Conservation (phyloP, 2,329 filamentous ascomycete genomes). For the Triangularia verruculosa region DNA sequence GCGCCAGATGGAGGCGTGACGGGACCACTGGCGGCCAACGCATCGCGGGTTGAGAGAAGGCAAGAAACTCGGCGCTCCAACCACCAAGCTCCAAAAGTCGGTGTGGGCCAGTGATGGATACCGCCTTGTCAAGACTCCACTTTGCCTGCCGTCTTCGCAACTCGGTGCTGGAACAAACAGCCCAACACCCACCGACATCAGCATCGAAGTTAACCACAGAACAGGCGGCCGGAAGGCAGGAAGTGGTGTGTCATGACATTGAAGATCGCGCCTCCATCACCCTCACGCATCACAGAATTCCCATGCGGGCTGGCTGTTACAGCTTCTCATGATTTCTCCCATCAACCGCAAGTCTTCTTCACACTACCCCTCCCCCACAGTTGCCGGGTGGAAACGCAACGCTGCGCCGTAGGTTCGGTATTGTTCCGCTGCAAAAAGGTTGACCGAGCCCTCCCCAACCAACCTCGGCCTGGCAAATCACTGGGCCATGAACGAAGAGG, state of each 20-base stretch:
- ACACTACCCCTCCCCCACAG: neutral
- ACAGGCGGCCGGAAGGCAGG: neutral
- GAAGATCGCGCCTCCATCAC: neutral
- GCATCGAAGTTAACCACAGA: neutral
- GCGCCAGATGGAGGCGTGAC: conserved; percentile 16
- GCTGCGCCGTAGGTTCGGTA: conserved; percentile 5
- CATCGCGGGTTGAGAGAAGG: conserved; percentile 9
- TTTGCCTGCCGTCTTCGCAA: conserved; percentile 10
- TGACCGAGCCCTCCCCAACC: conserved; percentile 12
- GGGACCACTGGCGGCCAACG: conserved; percentile 19
- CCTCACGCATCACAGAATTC: neutral
- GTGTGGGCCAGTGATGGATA: conserved; percentile 23
- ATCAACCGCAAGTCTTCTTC: neutral
- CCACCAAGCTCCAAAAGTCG: conserved; percentile 27
- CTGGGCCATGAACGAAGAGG: conserved; percentile 16
- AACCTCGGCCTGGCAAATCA: neutral
- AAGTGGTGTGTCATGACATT: neutral
- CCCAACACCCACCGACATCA: neutral
- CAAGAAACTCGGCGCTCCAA: neutral
- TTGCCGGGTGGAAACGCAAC: neutral
- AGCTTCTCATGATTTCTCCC: neutral
- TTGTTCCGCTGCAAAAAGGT: conserved; percentile 8
- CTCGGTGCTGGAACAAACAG: neutral
- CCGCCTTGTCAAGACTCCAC: conserved; percentile 14
- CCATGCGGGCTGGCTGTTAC: neutral